Evolutionary conservation across 257 asterid species (phyloP), one percentile per base, ranked within the genome.

Genomic region (Perilla frutescens): DNA sequence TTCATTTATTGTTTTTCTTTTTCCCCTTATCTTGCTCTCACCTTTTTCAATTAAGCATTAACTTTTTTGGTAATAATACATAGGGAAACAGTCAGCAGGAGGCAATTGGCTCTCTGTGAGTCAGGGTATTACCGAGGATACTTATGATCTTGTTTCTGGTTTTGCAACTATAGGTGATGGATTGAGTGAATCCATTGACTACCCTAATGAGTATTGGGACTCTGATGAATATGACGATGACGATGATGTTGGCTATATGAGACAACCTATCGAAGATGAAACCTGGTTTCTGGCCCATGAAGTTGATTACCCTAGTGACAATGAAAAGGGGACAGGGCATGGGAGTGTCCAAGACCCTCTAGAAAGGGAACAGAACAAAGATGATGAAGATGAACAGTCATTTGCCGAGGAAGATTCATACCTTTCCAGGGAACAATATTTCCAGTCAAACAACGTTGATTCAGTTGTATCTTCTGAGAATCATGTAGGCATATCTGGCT

Each of bases 181-280:
- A 63, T 75, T 91, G 83, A 87, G 87, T 76, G 96, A 90, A 82
- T 76, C 92, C 73, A 80, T 88, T 73, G 96, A 92, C 84, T 91
- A 87, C 77, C 96, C 96, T 32, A 91, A 90, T 63, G 97, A 94
- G 73, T 91, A 91, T 63, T 94, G 96, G 98, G 98, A 94, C 80
- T 94, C 98, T 20, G 98, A 94, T 81, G 97, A 94, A 77, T 94
- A 91, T 68, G 97, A 91, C 68, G 99, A 94, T 39, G 99, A 91
- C 10, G 97, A 94, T 41, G 99, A 94, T 77, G 93, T 88, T 60
- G 98, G 98, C 70, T 93, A 90, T 80, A 90, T 85, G 86, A 87
- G 98, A 79, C 97, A 90, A 79, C 98, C 97, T 72, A 93, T 93
- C 49, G 97, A 93, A 81, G 98, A 93, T 26, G 98, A 93, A 80